Evolutionary conservation across 768 basidiomycete genomes (phyloP).

Genomic region (Serendipita indica): DNA sequence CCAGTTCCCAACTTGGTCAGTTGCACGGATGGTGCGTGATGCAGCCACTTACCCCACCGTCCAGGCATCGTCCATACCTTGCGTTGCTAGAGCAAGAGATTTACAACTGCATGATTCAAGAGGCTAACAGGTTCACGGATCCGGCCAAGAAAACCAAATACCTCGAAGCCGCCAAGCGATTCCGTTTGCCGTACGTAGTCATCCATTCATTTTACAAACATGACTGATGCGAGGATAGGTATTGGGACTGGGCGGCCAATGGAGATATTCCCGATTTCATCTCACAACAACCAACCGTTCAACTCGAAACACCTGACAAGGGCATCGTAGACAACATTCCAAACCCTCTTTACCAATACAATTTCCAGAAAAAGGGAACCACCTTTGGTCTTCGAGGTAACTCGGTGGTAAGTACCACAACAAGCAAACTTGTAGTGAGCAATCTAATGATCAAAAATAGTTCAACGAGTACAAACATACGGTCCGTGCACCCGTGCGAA

Average conservation of each 20-base stretch:
- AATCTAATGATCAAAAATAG: no score
- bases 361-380: conserved; percentile 23
- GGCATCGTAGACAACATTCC: conserved; percentile 17
- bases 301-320: conserved; percentile 21
- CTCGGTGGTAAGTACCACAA: background rate
- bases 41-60: conserved; percentile 28
- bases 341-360: conserved; percentile 26
- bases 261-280: conserved; percentile 29
- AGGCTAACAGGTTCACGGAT: conserved; percentile 28
- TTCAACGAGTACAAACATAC: conserved; percentile 27
- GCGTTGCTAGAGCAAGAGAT: conserved; percentile 39
- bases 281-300: conserved; percentile 23
- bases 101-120: conserved; percentile 26
- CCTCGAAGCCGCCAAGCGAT: background rate
- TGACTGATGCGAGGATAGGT: conserved; percentile 16
- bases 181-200: conserved; percentile 4
- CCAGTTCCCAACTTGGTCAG: conserved; percentile 18
- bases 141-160: conserved; percentile 19
- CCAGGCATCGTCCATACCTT: conserved; percentile 40
- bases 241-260: conserved; percentile 38
- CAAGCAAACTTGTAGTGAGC: no score
- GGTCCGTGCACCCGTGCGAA: conserved; percentile 20
- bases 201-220: background rate
- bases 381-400: conserved; percentile 11
- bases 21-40: background rate